These are phyloP conservation scores for Diutina neorugosa DNA, from an alignment of 1,139 yeast species.

Conservation along the genomic window DNA sequence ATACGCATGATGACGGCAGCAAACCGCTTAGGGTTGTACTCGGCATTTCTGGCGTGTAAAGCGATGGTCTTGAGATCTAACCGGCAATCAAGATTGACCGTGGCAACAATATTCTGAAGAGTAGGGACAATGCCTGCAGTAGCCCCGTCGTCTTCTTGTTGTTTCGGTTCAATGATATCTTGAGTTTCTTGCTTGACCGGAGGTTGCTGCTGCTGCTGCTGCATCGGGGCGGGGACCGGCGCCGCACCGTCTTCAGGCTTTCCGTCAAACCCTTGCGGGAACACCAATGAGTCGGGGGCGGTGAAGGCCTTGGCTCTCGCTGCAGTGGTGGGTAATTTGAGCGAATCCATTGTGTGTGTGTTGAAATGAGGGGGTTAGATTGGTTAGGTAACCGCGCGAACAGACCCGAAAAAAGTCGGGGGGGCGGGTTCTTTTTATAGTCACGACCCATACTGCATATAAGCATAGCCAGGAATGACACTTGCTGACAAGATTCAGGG, in stretches of 20 bases:
- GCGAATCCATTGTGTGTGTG: constrained; percentile 46
- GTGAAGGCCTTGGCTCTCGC: constrained; percentile 70
- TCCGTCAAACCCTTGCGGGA: constrained; percentile 38
- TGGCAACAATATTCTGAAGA: constrained; percentile 92
- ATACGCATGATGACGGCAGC: constrained; percentile 99
- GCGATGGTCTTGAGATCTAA: constrained; percentile 95
- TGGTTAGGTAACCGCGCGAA: not conserved
- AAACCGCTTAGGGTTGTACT: constrained; percentile 93
- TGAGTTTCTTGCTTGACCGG: constrained; percentile 10
- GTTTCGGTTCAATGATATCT: constrained; percentile 12
- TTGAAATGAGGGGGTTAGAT: not conserved
- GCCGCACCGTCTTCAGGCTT: constrained; percentile 8
- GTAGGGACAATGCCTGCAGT: constrained; percentile 95
- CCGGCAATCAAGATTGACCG: constrained; percentile 93
- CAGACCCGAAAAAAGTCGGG: not conserved
- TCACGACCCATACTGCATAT: not conserved
- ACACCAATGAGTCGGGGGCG: constrained; percentile 52
- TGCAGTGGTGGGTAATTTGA: constrained; percentile 70
- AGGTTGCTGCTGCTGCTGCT: constrained; percentile 7
- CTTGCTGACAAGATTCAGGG: not conserved
- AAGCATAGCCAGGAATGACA: not conserved
- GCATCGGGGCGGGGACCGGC: constrained; percentile 2
- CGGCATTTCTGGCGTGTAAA: constrained; percentile 97
- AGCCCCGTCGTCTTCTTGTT: constrained; percentile 47
- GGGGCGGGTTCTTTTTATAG: not conserved